Base-by-base conservation (phyloP, 768 basidiomycete species). In the Leccinum pellstonianum region DNA sequence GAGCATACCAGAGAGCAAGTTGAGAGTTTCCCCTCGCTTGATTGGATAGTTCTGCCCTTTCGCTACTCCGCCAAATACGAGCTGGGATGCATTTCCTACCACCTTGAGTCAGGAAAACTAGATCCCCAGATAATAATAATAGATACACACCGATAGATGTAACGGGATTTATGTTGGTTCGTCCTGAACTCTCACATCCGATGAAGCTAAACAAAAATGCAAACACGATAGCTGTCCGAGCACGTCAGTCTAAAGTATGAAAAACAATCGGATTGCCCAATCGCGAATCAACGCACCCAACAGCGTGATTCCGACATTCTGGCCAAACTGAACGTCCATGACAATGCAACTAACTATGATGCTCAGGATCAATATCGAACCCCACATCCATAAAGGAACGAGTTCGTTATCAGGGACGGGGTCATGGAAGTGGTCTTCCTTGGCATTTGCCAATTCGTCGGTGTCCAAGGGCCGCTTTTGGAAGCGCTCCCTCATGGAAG, bases 191-290 rank as follows among this genome's bases (percentile, higher is more conserved):
- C 68, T 86, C 85, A 9, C 85, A 84, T 46, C 82, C 86, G 63
- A 87, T 83, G 74, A 88, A 86, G 31, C 85, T 84, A 75, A 87
- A 88, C 46, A 86, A 49, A 76, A 86, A 87, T 33, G 82, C 82
- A 46, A 86, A 78, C 59, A 87, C 23, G 51, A 87, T 80, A 9
- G 84, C 69, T 61, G 7, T 46, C 9, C 46, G 7, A 54, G 38
- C 2, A 41, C 14, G 9, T 64, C 19, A 61, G 31, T 6, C 43
- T 11, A 43, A 11, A 19, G 41, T 27, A 37, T 48, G 11, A 23
- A 33, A 33, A 33, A 23, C 46, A n/a, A n/a, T n/a, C n/a, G n/a
- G 43, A 33, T 17, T 12, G 12, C n/a, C 2, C 17, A 35, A 41
- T 11, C 38, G 15, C 12, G n/a, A 47, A 33, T 6, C 6, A 12